Evolutionary conservation across 31 red algal species (phyloP).

Genomic region (Bonnemaisonia californica): DNA sequence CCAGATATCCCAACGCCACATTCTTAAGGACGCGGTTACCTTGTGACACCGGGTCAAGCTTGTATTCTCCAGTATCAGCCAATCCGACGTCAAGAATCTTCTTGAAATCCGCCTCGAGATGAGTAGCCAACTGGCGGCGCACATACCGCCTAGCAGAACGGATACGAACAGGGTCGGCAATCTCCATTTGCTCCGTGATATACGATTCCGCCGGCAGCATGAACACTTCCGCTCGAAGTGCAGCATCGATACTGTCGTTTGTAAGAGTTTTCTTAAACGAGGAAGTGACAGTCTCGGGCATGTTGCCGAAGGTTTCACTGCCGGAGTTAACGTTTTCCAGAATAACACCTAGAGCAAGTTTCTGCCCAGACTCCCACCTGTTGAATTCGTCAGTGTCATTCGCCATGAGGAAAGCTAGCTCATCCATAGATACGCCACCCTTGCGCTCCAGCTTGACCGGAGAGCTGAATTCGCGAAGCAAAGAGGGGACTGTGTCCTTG

Average conservation of each 20-base stretch:
- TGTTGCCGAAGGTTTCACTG: conserved; percentile 11
- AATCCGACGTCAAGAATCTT: conserved; percentile 32
- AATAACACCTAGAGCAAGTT: conserved; percentile 63
- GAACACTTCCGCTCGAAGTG: conserved; percentile 76
- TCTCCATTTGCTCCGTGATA: conserved; percentile 73
- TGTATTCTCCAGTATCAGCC: conserved; percentile 57
- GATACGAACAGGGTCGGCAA: conserved; percentile 76
- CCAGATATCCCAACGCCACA: conserved; percentile 66
- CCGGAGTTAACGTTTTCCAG: conserved; percentile 41
- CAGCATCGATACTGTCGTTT: conserved; percentile 66
- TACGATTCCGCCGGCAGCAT: conserved; percentile 73
- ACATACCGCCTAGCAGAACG: conserved; percentile 70
- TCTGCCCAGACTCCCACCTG: conserved; percentile 91
- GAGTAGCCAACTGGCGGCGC: conserved; percentile 50
- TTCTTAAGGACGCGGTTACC: conserved; percentile 81
- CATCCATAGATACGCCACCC: conserved; percentile 51
- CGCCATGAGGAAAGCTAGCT: conserved; percentile 90
- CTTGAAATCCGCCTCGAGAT: conserved; percentile 56
- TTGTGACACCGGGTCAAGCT: conserved; percentile 68
- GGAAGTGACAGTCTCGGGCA: conserved; percentile 44
- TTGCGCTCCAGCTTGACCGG: conserved; percentile 83
- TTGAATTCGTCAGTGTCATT: conserved; percentile 95
- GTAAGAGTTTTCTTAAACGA: conserved; percentile 62
- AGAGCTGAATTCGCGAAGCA: conserved; percentile 88
- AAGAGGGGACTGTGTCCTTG: conserved; percentile 58